phyloP scores from a whole-genome alignment of 768 basidiomycete species.

The Tulasnella sp. region DNA sequence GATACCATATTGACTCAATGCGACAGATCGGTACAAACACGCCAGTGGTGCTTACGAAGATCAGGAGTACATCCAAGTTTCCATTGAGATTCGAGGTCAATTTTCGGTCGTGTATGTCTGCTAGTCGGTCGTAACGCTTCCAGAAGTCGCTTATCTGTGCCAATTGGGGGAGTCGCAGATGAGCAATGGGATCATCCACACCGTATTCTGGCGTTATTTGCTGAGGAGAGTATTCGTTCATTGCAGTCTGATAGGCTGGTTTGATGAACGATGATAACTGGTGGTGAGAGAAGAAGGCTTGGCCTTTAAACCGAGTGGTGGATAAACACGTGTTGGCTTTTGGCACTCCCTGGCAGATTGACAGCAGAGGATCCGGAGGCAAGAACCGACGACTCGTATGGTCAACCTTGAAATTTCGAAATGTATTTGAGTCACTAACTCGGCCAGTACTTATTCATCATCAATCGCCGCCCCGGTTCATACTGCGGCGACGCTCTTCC shows the following conservation, averaged over 20 bases:
- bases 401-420: too few relatives aligned
- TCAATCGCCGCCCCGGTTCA: constrained; percentile 78
- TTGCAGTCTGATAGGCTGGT: not conserved
- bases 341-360: too few relatives aligned
- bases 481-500: constrained; percentile 70
- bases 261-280: too few relatives aligned
- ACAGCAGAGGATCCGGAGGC: too few relatives aligned
- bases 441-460: too few relatives aligned
- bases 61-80: not conserved
- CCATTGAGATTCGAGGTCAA: not conserved
- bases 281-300: too few relatives aligned
- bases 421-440: too few relatives aligned
- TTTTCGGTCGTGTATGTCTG: not conserved
- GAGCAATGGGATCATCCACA: not conserved
- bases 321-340: too few relatives aligned
- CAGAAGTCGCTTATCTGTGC: not conserved
- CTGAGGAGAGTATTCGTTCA: not conserved
- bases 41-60: not conserved
- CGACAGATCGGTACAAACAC: not conserved
- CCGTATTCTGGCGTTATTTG: not conserved
- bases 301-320: too few relatives aligned
- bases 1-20: not conserved
- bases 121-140: not conserved
- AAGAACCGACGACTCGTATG: too few relatives aligned
- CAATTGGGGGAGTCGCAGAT: not conserved